These are phyloP conservation scores for Populus ilicifolia DNA, from an alignment of 345 rosid species.

Conservation along the genomic window DNA sequence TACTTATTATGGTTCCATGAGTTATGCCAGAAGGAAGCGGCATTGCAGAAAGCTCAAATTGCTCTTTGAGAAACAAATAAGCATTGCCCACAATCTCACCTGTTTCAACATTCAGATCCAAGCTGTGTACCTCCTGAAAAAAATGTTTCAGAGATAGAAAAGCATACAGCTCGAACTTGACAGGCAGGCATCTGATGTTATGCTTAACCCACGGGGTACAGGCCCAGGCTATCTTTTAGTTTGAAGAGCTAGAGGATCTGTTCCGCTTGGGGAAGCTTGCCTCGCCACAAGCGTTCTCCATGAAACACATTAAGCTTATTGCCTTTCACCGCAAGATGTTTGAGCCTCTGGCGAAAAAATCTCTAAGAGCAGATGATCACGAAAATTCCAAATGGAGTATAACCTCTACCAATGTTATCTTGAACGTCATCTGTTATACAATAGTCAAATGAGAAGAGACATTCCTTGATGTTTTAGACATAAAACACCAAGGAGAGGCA, in stretches of 20 bases:
- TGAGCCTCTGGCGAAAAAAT: conserved; percentile 64
- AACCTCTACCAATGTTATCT: conserved; percentile 22
- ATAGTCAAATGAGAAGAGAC: neutral
- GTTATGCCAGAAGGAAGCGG: conserved; percentile 60
- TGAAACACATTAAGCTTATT: conserved; percentile 62
- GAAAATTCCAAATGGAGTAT: conserved; percentile 53
- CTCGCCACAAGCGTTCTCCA: conserved; percentile 81
- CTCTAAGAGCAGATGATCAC: conserved; percentile 72
- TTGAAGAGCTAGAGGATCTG: conserved; percentile 48
- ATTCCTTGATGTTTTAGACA: too few relatives aligned
- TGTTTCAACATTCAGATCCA: conserved; percentile 49
- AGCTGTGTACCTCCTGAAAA: conserved; percentile 76
- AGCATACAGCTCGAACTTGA: neutral
- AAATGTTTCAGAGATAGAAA: conserved; percentile 11
- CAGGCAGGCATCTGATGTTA: too few relatives aligned
- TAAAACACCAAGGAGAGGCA: too few relatives aligned
- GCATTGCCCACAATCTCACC: conserved; percentile 79
- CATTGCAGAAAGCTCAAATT: conserved; percentile 56
- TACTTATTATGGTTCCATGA: conserved; percentile 82
- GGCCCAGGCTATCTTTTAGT: conserved; percentile 80
- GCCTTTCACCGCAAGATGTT: conserved; percentile 57
- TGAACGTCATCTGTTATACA: conserved; percentile 30
- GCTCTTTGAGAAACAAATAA: conserved; percentile 76
- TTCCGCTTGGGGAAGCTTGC: conserved; percentile 45
- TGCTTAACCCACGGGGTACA: conserved; percentile 57